phyloP scores from a whole-genome alignment of 805 yeast species.

The Candida vartiovaarae region DNA sequence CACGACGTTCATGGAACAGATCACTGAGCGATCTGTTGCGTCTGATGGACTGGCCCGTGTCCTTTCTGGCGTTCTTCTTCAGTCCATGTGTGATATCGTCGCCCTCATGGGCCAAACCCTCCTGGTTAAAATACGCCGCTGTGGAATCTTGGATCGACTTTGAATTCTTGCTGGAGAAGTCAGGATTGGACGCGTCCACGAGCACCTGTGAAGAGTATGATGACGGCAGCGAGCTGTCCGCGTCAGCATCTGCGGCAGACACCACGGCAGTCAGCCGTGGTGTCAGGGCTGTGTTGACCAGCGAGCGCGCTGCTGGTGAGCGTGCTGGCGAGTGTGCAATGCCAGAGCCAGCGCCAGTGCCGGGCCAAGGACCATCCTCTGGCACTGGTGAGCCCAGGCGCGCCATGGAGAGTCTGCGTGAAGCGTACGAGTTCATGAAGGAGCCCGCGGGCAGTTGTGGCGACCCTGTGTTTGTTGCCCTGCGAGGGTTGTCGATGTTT shows the following conservation, averaged over 20 bases:
- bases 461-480: neutral
- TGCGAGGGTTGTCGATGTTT: neutral
- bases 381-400: constrained; percentile 13
- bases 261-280: too few species aligned
- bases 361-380: constrained; percentile 2
- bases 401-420: constrained; percentile 15
- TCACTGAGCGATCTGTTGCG: constrained; percentile 17
- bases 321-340: neutral
- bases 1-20: constrained; percentile 35
- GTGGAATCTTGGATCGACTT: constrained; percentile 10
- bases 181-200: constrained; percentile 15
- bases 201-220: constrained; percentile 7
- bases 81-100: constrained; percentile 22
- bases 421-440: neutral
- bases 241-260: neutral
- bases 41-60: constrained; percentile 8
- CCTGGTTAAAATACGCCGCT: constrained; percentile 12
- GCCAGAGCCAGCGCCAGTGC: constrained; percentile 2
- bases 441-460: neutral
- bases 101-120: constrained; percentile 15
- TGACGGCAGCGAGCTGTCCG: neutral
- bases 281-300: too few species aligned
- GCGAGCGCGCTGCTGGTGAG: neutral
- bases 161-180: constrained; percentile 10
- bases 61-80: constrained; percentile 9